These are phyloP conservation scores for Arthroderma uncinatum DNA, from an alignment of 2,329 filamentous ascomycete species.

Conservation along the genomic window DNA sequence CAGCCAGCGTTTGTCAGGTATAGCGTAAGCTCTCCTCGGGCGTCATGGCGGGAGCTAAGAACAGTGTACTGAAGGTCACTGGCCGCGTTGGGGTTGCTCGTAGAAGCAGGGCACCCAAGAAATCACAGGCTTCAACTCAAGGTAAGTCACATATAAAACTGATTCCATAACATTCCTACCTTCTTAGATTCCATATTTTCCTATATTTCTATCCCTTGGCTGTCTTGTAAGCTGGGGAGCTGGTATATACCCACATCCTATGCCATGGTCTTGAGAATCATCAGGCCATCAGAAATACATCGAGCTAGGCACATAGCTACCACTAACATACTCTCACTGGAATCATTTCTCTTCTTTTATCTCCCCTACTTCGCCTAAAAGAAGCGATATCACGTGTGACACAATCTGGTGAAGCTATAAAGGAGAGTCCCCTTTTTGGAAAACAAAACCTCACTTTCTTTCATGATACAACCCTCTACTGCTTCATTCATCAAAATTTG, in stretches of 20 bases:
- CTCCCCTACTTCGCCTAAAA: background rate
- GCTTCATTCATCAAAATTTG: background rate
- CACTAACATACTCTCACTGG: background rate
- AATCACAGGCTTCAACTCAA: background rate
- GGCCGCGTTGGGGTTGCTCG: background rate
- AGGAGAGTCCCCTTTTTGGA: background rate
- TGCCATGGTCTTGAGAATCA: too few relatives aligned
- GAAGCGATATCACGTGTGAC: conserved; percentile 1
- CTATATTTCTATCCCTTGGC: background rate
- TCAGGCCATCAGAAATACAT: background rate
- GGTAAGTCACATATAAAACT: background rate
- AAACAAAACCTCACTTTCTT: background rate
- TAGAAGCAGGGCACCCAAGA: background rate
- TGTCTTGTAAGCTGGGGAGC: background rate
- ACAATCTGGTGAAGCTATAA: background rate
- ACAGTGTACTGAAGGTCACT: background rate
- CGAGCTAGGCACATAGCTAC: background rate
- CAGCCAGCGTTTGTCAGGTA: background rate
- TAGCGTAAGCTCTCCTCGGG: background rate
- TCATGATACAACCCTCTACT: background rate
- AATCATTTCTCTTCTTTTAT: background rate
- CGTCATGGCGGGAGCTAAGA: conserved; percentile 2
- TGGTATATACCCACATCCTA: background rate
- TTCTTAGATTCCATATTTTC: background rate
- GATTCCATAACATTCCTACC: background rate